Evolutionary conservation across 345 rosid genomes (phyloP), one percentile per base, ranked within the genome.

Genomic region (Erodium maritimum): DNA sequence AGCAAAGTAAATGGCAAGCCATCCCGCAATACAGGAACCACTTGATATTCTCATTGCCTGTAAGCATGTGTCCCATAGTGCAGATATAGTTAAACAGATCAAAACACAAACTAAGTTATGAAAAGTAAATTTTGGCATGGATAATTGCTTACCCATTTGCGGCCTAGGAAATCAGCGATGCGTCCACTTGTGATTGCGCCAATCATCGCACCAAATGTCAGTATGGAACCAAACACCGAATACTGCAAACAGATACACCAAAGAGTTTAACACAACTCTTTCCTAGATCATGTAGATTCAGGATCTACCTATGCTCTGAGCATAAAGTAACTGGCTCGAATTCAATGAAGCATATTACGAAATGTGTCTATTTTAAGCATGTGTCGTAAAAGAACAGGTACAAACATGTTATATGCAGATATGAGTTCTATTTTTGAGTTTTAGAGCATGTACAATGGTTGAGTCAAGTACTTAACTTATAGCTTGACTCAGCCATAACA

Each of bases 1-100:
- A 0, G 95, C 68, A 63, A 79, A 65, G 64, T 65, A 72, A 71
- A 87, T 78, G 5, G 63, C 62, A 56, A 81, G 59, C 95, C 97
- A 87, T 8, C 97, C 97, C 4, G 72, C 23, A 37, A 66, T 61
- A 74, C 95, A 84, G 68, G 85, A 75, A 19, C 81, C 59, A 68
- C 83, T 81, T 0, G 95, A 67, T 53, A 87, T 74, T 52, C 85
- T 86, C 95, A 85, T 83, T 4, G 85, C 63, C 95, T 87, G 80
- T n/a, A n/a, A n/a, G n/a, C 53, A 33, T 52, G 51, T 52, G 48
- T 53, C 33, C 9, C 50, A 33, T 63, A 11, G 6, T 55, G 59
- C 37, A 54, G 55, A 45, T 55, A 19, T 50, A 13, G 25, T 48
- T 17, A 65, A 53, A 51, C 17, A 57, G n/a, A 25, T 46, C 22